Evolutionary conservation across 768 basidiomycete genomes (phyloP), one percentile per base, ranked within the genome.

Genomic region (Pleurotus giganteus): DNA sequence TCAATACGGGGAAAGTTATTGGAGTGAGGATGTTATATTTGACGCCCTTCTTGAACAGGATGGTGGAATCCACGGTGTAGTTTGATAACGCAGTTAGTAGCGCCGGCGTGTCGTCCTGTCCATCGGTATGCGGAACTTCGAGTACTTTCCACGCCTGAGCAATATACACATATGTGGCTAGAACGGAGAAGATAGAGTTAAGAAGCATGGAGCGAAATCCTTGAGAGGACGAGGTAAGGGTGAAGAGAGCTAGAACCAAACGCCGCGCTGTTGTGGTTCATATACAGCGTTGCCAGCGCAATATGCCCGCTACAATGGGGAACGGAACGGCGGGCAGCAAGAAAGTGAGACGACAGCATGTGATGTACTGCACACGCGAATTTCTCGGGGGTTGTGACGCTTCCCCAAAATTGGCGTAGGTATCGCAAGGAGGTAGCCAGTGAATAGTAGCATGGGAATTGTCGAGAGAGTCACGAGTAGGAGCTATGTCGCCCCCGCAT

Each of bases 21-120:
- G 84, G 80, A 2, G 81, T 82, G 61, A 78, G 83, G 4, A 84
- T 77, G 60, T 85, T 86, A 61, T 86, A 87, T 0, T 75, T 81
- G 17, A 75, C 66, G 32, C 83, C 81, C 49, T 79, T 72, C 61
- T 77, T 46, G 65, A 86, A 86, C 4, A 85, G 56, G 59, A 85
- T 84, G 4, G 79, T 81, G 21, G 82, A 70, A 55, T 81, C 68
- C 6, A 63, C 63, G 2, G 69, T 61, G 57, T 72, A 73, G 27
- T 68, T 70, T 0, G 74, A 70, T 9, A 84, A 65, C 4, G 75
- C 77, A 17, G 76, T 70, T 4, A 70, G 60, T 6, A 85, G 64
- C 0, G 74, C 71, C 12, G 80, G 80, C 2, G 78, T 77, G 58
- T 85, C 85, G 43, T 86, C 82, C 43, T 67, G 63, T 17, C 78